Evolutionary conservation across 2,329 filamentous ascomycete genomes (phyloP).

Genomic region (Fusarium sp.): DNA sequence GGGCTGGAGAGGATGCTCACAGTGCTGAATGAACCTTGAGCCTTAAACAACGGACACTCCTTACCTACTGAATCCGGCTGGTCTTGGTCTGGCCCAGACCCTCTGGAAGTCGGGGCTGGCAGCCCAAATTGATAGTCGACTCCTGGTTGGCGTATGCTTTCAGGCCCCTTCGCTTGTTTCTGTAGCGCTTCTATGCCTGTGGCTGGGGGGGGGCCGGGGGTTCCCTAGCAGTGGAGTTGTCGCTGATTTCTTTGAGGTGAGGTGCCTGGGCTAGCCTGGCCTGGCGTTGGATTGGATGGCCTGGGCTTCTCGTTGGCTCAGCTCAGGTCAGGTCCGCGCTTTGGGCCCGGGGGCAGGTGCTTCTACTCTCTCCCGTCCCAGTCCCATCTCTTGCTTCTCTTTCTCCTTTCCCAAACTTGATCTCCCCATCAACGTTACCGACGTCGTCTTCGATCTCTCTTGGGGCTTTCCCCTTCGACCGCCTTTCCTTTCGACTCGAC

Average conservation of each 20-base stretch:
- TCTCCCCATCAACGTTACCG: conserved; percentile 42
- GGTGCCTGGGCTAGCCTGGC: conserved; percentile 20
- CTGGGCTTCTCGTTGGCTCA: conserved; percentile 10
- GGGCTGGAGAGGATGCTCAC: neutral
- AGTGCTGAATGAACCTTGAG: conserved; percentile 27
- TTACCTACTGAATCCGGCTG: conserved; percentile 39
- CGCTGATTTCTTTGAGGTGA: conserved; percentile 23
- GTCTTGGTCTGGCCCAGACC: conserved; percentile 30
- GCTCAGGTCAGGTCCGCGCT: neutral
- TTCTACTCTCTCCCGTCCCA: conserved; percentile 25
- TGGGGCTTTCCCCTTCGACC: conserved; percentile 37
- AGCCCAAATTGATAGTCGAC: conserved; percentile 14
- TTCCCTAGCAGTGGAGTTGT: conserved; percentile 34
- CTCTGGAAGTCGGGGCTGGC: conserved; percentile 29
- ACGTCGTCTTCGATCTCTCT: conserved; percentile 31
- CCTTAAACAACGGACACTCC: conserved; percentile 10
- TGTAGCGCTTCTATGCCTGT: conserved; percentile 34
- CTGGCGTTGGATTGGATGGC: conserved; percentile 10
- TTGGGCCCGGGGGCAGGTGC: conserved; percentile 18
- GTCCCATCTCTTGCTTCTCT: conserved; percentile 28
- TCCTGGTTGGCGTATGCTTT: conserved; percentile 33
- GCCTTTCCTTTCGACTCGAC: conserved; percentile 31
- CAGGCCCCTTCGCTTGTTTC: conserved; percentile 38
- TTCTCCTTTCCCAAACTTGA: conserved; percentile 44
- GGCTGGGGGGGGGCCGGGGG: conserved; percentile 21